These are phyloP conservation scores for Mycena indigotica DNA, from an alignment of 768 basidiomycete species.

Conservation along the genomic window DNA sequence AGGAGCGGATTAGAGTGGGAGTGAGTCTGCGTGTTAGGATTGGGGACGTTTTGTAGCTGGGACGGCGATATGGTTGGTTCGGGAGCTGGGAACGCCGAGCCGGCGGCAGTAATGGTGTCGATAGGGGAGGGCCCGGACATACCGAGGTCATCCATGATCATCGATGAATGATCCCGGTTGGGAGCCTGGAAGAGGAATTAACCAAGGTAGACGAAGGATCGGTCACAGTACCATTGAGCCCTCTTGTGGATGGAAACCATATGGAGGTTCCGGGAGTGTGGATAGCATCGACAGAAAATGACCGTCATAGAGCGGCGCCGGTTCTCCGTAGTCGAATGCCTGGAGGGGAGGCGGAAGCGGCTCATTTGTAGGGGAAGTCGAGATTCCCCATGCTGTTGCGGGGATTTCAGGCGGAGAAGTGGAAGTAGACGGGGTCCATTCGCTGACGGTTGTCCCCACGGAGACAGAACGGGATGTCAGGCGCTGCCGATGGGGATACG, in stretches of 20 bases:
- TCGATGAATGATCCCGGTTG: too few relatives aligned
- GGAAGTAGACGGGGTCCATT: not conserved
- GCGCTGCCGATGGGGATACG: too few relatives aligned
- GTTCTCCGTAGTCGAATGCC: too few relatives aligned
- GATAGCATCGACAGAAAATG: not conserved
- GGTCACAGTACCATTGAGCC: too few relatives aligned
- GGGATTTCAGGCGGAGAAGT: not conserved
- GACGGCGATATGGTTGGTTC: too few relatives aligned
- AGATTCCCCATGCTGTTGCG: not conserved
- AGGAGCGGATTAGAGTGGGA: not conserved
- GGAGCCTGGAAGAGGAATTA: too few relatives aligned
- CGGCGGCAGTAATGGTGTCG: not conserved
- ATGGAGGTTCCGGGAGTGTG: not conserved
- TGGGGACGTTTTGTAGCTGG: too few relatives aligned
- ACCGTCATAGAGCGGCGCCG: too few relatives aligned
- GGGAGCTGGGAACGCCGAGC: not conserved
- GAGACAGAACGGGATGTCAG: not conserved
- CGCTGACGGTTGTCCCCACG: not conserved
- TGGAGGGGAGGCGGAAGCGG: too few relatives aligned
- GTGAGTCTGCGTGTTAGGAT: not conserved
- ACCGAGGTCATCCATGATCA: too few relatives aligned
- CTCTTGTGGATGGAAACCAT: not conserved
- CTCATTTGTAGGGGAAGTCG: not conserved
- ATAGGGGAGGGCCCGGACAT: not conserved
- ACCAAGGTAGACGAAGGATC: too few relatives aligned